phyloP scores from a whole-genome alignment of 2,329 filamentous ascomycete species.

The Exophiala bonariae region DNA sequence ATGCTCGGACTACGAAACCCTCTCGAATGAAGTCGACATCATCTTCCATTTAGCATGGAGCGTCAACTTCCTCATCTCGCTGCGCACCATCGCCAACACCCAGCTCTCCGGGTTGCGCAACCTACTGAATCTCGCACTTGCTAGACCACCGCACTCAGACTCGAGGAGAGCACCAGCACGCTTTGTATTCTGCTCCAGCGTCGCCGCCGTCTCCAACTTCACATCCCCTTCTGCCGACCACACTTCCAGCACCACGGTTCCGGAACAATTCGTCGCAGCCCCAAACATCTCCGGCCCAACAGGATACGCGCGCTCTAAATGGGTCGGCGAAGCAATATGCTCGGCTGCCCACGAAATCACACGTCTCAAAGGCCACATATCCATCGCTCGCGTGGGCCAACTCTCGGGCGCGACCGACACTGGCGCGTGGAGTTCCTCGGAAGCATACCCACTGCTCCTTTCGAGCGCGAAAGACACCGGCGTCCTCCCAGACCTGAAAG shows the following conservation, averaged over 20 bases:
- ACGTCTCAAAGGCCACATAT: conserved; percentile 34
- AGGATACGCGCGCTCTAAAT: conserved; percentile 59
- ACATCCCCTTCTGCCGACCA: not conserved
- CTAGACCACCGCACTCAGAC: conserved; percentile 26
- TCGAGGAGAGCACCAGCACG: conserved; percentile 24
- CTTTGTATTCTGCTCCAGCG: conserved; percentile 56
- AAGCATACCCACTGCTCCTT: conserved; percentile 56
- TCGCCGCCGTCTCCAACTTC: conserved; percentile 40
- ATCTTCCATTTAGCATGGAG: conserved; percentile 66
- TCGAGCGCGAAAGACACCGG: conserved; percentile 43
- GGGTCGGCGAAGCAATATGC: conserved; percentile 58
- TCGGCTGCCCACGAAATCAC: conserved; percentile 34
- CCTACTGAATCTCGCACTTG: conserved; percentile 47
- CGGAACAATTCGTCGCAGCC: conserved; percentile 20
- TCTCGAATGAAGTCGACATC: conserved; percentile 47
- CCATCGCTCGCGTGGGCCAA: conserved; percentile 53
- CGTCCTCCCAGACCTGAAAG: conserved; percentile 44
- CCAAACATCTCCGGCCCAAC: conserved; percentile 40
- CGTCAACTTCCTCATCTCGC: conserved; percentile 62
- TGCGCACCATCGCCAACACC: conserved; percentile 56
- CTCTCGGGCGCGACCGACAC: conserved; percentile 49
- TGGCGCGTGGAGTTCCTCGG: conserved; percentile 54
- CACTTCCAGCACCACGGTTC: not conserved
- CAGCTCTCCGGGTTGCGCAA: conserved; percentile 53
- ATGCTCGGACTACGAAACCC: conserved; percentile 37